Evolutionary conservation across 2,329 filamentous ascomycete species (phyloP), one percentile per base, ranked within the genome.

Genomic region (Epichloe festucae): DNA sequence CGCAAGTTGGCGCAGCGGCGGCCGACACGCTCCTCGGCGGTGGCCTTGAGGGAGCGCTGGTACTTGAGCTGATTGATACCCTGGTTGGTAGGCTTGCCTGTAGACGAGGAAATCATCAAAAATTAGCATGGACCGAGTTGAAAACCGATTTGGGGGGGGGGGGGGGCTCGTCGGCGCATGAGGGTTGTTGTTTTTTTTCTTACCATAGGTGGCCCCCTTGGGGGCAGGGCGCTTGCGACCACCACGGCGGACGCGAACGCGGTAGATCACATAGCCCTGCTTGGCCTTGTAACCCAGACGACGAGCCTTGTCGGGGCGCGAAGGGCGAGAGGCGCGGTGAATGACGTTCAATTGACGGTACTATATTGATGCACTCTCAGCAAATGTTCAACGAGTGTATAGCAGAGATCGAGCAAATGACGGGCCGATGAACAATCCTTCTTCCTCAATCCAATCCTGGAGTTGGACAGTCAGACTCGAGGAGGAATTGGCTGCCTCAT

Each of bases 21-120:
- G 70, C 94, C 93, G 72, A 98, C 91, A 87, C 93, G 93, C 86
- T 98, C 93, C 82, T 98, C 94, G 67, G 94, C 94, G 67, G 93
- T 98, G 67, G 91, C 82, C 75, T 86, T 87, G 73, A 97, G 90
- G 63, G 93, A 97, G 74, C 91, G 89, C 85, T 98, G 94, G 87
- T 97, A 98, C 84, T 98, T 98, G 73, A 98, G 89, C 83, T 98
- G 93, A 85, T 98, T 98, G 67, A 98, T 82, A 89, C 93, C 93
- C 84, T 96, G 90, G 88, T 97, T 98, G 85, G 93, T 98, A 73
- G 93, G 93, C 83, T 98, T 98, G 84, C 93, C 90, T 95, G 69
- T 70, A 39, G 35, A 10, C 10, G 5, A 14, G 36, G 3, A 35
- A 31, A 39, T 4, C 1, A 17, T n/a, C 31, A 11, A 27, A 5